Evolutionary conservation across 345 rosid species (phyloP), one percentile per base, ranked within the genome.

Genomic region (Mercurialis annua): DNA sequence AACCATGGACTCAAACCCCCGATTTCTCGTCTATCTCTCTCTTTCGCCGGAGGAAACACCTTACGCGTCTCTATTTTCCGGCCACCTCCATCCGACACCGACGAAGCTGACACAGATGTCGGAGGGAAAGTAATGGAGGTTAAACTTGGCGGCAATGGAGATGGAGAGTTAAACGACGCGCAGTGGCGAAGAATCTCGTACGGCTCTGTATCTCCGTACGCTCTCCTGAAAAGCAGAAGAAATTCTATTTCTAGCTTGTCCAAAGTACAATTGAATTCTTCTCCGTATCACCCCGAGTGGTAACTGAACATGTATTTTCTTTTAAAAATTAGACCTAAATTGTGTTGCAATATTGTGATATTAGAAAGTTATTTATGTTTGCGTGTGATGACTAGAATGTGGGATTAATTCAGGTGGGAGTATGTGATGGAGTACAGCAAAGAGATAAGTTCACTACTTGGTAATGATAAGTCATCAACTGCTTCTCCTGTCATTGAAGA

Each of bases 131-230:
- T 83, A 23, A 71, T 89, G 43, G 95, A 87, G 77, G 84, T 93
- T 62, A 83, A 72, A 62, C 88, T 89, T 46, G 80, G 83, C 54
- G 66, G 65, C 66, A 78, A 72, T 15, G 86, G 81, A 44, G 97
- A 85, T 46, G 78, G 84, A 34, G 96, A 85, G 77, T 74, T 89
- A 67, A 80, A 81, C 54, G 88, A 86, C 52, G 83, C 81, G 26
- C 80, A 86, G 75, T 73, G 94, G 92, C 86, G 99, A 64, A 83
- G 84, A 68, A 91, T 93, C 51, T 87, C 86, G 1, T 91, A 87
- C 47, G 97, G 92, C 27, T 91, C 97, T 7, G 90, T 89, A 4
- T 75, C 96, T n/a, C 96, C 97, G 3, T 94, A 84, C 34, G 95
- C 99, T 53, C 89, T 86, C 65, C 84, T 94, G 18, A 96, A 94